These are phyloP conservation scores for Seiridium unicorne DNA, from an alignment of 2,329 filamentous ascomycete species.

Conservation along the genomic window DNA sequence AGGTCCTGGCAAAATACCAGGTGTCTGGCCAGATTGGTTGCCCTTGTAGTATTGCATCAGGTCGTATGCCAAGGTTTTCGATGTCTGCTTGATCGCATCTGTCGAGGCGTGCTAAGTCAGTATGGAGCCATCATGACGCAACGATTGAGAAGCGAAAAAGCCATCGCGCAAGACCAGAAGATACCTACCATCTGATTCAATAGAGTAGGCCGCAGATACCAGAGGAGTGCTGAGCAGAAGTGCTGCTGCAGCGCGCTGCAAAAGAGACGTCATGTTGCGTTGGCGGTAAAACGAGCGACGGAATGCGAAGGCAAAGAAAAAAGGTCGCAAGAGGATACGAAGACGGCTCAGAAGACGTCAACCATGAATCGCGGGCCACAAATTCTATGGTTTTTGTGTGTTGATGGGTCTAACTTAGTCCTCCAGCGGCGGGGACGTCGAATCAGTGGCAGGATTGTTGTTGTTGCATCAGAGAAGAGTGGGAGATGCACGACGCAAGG, in stretches of 20 bases:
- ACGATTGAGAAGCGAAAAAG: not conserved
- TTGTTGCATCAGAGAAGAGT: not conserved
- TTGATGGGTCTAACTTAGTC: not conserved
- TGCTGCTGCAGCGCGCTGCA: conserved; percentile 7
- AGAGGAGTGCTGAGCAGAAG: conserved; percentile 5
- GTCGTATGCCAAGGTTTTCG: conserved; percentile 26
- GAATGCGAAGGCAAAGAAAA: not conserved
- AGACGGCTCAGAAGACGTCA: not conserved
- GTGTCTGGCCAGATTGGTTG: conserved; percentile 28
- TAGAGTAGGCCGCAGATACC: conserved; percentile 11
- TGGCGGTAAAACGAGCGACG: not conserved
- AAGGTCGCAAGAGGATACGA: not conserved
- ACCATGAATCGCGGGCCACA: not conserved
- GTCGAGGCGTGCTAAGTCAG: conserved; percentile 15
- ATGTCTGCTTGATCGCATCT: conserved; percentile 50
- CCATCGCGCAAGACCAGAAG: not conserved
- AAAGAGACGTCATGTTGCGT: conserved; percentile 8
- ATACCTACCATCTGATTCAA: conserved; percentile 11
- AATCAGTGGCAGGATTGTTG: not conserved
- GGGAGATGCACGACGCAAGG: not conserved
- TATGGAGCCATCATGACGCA: not conserved
- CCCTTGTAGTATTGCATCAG: conserved; percentile 30
- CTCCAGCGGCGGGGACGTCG: not conserved
- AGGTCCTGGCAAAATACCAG: conserved; percentile 29
- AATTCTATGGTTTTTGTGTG: too few relatives aligned